phyloP scores from a whole-genome alignment of 306 rosid species.

The Prunus mongolica region DNA sequence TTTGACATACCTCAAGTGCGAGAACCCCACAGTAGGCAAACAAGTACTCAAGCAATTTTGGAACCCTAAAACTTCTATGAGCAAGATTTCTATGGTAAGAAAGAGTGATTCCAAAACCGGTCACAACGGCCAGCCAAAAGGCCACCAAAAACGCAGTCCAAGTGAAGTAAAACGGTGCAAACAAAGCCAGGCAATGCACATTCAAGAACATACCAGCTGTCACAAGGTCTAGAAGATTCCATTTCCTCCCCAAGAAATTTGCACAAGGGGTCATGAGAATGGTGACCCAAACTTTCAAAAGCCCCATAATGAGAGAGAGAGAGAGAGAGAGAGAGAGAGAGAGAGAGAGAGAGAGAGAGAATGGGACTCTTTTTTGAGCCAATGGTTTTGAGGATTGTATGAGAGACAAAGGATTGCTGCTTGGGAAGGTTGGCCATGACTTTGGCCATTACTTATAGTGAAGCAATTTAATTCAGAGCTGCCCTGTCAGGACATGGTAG shows the following conservation, averaged over 20 bases:
- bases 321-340: no score
- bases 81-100: slow-evolving; percentile 83
- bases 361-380: no score
- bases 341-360: no score
- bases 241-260: slow-evolving; percentile 44
- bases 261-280: slow-evolving; percentile 2
- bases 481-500: no score
- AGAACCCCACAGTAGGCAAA: slow-evolving; percentile 74
- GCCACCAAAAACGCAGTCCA: slow-evolving; percentile 54
- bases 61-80: slow-evolving; percentile 78
- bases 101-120: slow-evolving; percentile 69
- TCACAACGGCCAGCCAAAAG: slow-evolving; percentile 42
- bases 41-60: slow-evolving; percentile 73
- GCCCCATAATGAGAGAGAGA: neutral
- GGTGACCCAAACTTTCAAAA: neutral
- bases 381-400: no score
- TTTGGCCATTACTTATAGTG: no score
- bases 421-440: no score
- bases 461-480: no score
- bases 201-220: slow-evolving; percentile 50
- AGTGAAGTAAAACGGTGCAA: slow-evolving; percentile 71
- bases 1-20: slow-evolving; percentile 59
- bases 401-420: no score
- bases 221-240: slow-evolving; percentile 58
- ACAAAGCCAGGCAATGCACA: slow-evolving; percentile 57